These are phyloP conservation scores for Buddleja alternifolia DNA, from an alignment of 257 asterid genomes.

Conservation along the genomic window DNA sequence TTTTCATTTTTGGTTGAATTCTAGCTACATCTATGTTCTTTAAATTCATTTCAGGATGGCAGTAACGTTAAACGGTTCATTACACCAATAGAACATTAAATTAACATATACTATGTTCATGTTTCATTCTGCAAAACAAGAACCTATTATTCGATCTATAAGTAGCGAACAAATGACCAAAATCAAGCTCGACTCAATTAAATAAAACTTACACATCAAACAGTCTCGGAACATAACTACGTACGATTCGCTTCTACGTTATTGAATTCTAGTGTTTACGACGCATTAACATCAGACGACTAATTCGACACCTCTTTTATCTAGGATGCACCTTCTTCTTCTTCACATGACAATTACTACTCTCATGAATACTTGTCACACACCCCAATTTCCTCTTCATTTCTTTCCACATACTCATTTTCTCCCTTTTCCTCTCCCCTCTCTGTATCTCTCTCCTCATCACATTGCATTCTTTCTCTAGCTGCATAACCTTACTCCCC, in stretches of 20 bases:
- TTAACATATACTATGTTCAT: too few species aligned
- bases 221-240: neutral
- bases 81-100: too few species aligned
- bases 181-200: neutral
- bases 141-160: too few species aligned
- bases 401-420: constrained; percentile 70
- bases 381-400: constrained; percentile 94
- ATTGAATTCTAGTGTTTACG: neutral
- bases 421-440: constrained; percentile 31
- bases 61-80: too few species aligned
- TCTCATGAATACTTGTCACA: constrained; percentile 42
- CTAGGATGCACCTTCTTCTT: constrained; percentile 71
- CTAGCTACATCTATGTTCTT: too few species aligned
- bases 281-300: too few species aligned
- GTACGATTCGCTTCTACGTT: neutral
- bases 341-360: constrained; percentile 60
- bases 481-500: constrained; percentile 62
- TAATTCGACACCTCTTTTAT: constrained; percentile 21
- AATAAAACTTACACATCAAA: neutral
- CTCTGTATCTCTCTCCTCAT: constrained; percentile 66
- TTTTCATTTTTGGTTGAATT: too few species aligned
- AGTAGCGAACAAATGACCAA: neutral
- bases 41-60: too few species aligned
- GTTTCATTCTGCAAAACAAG: too few species aligned
- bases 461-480: constrained; percentile 57